Conservation (phyloP, 2,329 filamentous ascomycete genomes). For the Claviceps sorghi region DNA sequence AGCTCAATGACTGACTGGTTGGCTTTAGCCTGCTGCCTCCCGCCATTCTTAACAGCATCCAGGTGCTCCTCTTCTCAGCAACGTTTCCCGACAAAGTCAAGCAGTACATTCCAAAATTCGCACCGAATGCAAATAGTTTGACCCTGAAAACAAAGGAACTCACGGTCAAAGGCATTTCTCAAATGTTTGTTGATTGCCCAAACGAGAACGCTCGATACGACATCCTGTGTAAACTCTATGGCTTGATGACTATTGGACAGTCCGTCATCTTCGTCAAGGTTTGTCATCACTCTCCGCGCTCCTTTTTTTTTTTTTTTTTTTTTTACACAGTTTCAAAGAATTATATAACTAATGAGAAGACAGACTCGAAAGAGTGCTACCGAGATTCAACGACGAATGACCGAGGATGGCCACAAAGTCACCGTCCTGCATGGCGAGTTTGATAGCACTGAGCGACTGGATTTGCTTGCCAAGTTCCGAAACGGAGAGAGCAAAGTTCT, state of each 20-base stretch:
- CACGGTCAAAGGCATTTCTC: slow-evolving; percentile 92
- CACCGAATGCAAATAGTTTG: slow-evolving; percentile 72
- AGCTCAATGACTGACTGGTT: slow-evolving; percentile 1
- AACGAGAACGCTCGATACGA: slow-evolving; percentile 73
- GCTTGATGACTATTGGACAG: slow-evolving; percentile 88
- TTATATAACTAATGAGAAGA: slow-evolving; percentile 7
- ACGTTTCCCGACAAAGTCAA: slow-evolving; percentile 82
- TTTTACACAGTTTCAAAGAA: too few relatives aligned
- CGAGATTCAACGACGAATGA: slow-evolving; percentile 76
- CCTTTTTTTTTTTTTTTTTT: neutral
- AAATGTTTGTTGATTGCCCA: slow-evolving; percentile 92
- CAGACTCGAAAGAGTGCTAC: slow-evolving; percentile 75
- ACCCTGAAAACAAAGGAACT: slow-evolving; percentile 81
- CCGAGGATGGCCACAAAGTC: slow-evolving; percentile 77
- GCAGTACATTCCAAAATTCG: slow-evolving; percentile 69
- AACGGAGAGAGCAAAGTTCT: slow-evolving; percentile 81
- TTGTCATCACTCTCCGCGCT: slow-evolving; percentile 12
- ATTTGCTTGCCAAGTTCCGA: slow-evolving; percentile 75
- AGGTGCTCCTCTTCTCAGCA: slow-evolving; percentile 89
- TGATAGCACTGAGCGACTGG: slow-evolving; percentile 70
- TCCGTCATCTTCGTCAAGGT: slow-evolving; percentile 97
- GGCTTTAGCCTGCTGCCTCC: slow-evolving; percentile 38
- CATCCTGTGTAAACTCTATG: slow-evolving; percentile 82
- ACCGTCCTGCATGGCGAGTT: slow-evolving; percentile 79
- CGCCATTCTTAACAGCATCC: slow-evolving; percentile 46